phyloP scores from a whole-genome alignment of 2,329 filamentous ascomycete genomes.

The Claviceps humidiphila region DNA sequence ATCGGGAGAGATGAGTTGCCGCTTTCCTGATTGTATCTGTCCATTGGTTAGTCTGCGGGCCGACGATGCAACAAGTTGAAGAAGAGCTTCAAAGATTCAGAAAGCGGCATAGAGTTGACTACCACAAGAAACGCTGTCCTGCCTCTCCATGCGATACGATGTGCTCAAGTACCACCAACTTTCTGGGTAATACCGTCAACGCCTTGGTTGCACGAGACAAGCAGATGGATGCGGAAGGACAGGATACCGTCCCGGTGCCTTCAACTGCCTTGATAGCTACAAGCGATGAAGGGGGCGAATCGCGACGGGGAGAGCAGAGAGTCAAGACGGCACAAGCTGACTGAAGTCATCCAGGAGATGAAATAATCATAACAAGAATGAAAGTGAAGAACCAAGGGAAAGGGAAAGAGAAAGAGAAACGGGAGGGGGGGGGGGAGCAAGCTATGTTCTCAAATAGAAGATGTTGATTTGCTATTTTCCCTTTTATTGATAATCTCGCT shows the following conservation, averaged over 20 bases:
- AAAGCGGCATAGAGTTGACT: slow-evolving; percentile 8
- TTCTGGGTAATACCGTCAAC: slow-evolving; percentile 31
- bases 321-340: background rate
- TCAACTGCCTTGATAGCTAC: slow-evolving; percentile 1
- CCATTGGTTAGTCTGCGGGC: slow-evolving; percentile 6
- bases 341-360: background rate
- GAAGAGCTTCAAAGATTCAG: slow-evolving; percentile 3
- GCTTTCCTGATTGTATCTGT: slow-evolving; percentile 43
- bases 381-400: background rate
- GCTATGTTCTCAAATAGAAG: background rate
- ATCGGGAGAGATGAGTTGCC: slow-evolving; percentile 38
- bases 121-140: slow-evolving; percentile 23
- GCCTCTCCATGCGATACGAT: slow-evolving; percentile 21
- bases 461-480: background rate
- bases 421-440: background rate
- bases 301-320: background rate
- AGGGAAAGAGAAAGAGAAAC: too few relatives aligned
- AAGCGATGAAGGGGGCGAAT: background rate
- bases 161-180: slow-evolving; percentile 16
- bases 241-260: slow-evolving; percentile 2
- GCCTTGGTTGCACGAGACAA: slow-evolving; percentile 27
- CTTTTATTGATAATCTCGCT: background rate
- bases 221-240: slow-evolving; percentile 6
- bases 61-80: slow-evolving; percentile 7
- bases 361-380: background rate